Evolutionary conservation across 192 early-diverging fungal genomes (phyloP).

Genomic region (Pilobolus umbonatus): DNA sequence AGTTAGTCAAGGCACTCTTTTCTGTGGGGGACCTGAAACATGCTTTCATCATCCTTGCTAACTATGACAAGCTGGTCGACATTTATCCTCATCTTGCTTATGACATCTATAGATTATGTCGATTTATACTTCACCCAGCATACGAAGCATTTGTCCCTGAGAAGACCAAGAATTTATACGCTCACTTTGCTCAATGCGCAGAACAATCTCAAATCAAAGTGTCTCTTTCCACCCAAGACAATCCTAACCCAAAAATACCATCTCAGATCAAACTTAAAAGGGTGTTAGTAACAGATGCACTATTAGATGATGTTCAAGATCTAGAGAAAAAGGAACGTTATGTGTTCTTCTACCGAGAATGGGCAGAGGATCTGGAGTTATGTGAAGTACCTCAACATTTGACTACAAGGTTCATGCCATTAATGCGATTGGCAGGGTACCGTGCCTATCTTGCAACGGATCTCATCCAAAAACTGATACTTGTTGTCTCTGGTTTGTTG

Average conservation of each 20-base stretch:
- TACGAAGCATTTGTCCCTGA: constrained; percentile 44
- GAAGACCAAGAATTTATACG: constrained; percentile 15
- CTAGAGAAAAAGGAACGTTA: constrained; percentile 27
- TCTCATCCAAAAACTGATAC: constrained; percentile 19
- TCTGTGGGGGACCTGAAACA: constrained; percentile 57
- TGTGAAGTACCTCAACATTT: constrained; percentile 29
- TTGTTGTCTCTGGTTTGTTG: constrained; percentile 6
- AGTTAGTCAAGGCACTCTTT: constrained; percentile 53
- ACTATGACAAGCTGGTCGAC: constrained; percentile 45
- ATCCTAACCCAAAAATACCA: constrained; percentile 1
- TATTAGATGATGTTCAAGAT: constrained; percentile 11
- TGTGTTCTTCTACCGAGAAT: constrained; percentile 58
- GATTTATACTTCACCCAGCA: constrained; percentile 51
- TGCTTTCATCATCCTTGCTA: constrained; percentile 46
- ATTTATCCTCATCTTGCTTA: constrained; percentile 58
- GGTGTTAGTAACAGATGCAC: not conserved
- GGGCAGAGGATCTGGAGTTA: constrained; percentile 44
- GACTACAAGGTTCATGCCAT: constrained; percentile 29
- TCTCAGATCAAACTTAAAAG: constrained; percentile 10
- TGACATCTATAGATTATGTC: constrained; percentile 55
- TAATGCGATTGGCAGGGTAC: constrained; percentile 41
- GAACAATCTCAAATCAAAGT: constrained; percentile 17
- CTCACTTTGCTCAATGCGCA: constrained; percentile 20
- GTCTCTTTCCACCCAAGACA: not conserved
- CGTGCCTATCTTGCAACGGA: constrained; percentile 34